A percentile compares a stretch with the other conserved stretches of the same genome.
Conservation (phyloP, 345 rosid genomes). For the Orychophragmus violaceus region DNA sequence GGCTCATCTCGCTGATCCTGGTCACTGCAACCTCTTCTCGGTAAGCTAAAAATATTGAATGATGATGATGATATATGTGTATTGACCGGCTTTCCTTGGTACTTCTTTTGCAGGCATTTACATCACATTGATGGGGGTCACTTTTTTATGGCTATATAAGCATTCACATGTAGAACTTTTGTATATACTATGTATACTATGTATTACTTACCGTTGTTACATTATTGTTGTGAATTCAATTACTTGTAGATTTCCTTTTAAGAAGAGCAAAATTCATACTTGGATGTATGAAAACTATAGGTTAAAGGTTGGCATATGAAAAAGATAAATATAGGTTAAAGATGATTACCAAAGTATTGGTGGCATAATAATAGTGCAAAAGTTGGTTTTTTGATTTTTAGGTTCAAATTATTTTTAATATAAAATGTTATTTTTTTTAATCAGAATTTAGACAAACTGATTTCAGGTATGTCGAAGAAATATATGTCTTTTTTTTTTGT, state of each 20-base stretch:
- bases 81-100: not conserved
- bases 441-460: too few species aligned
- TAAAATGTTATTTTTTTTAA: too few species aligned
- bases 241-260: not conserved
- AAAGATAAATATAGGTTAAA: too few species aligned
- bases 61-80: not conserved
- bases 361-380: too few species aligned
- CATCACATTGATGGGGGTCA: conserved; percentile 34
- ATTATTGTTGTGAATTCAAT: not conserved
- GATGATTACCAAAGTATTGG: too few species aligned
- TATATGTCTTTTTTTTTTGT: too few species aligned
- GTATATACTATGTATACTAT: not conserved
- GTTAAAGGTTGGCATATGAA: too few species aligned
- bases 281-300: too few species aligned
- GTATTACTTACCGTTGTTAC: not conserved
- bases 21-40: conserved; percentile 86
- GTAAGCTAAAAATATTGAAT: conserved; percentile 29
- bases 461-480: too few species aligned
- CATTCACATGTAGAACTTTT: not conserved
- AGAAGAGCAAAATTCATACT: not conserved
- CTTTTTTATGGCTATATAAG: not conserved
- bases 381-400: too few species aligned
- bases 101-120: conserved; percentile 55
- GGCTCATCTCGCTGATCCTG: conserved; percentile 95
- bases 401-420: too few species aligned